Conservation (phyloP, 2,329 filamentous ascomycete genomes). For the Exutisphaerella laricina region DNA sequence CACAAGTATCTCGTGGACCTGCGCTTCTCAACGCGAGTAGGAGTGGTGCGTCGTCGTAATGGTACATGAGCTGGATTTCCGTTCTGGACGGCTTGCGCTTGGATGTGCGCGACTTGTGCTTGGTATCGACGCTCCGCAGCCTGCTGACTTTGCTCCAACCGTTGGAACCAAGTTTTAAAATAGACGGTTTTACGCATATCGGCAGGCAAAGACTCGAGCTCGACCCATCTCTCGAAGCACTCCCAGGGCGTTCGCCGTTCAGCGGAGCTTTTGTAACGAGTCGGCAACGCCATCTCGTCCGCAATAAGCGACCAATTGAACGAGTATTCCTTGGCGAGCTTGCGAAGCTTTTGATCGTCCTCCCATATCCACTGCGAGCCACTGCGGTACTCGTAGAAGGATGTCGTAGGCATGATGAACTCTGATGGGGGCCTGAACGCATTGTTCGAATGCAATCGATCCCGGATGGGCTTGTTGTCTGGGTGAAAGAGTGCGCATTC, state of each 20-base stretch:
- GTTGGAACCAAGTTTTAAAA: constrained; percentile 68
- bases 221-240: constrained; percentile 96
- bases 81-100: constrained; percentile 45
- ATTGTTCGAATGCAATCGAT: constrained; percentile 83
- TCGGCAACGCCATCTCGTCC: constrained; percentile 67
- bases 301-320: constrained; percentile 98
- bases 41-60: constrained; percentile 65
- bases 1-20: constrained; percentile 81
- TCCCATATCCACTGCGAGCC: constrained; percentile 87
- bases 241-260: constrained; percentile 95
- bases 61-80: constrained; percentile 42
- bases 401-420: constrained; percentile 80
- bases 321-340: constrained; percentile 81
- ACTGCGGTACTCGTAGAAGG: constrained; percentile 80
- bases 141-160: constrained; percentile 58
- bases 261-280: constrained; percentile 73
- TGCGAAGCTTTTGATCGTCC: constrained; percentile 85
- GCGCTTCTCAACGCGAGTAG: constrained; percentile 78
- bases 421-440: constrained; percentile 91
- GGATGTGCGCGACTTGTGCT: constrained; percentile 48
- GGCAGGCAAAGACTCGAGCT: constrained; percentile 79
- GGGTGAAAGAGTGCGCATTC: constrained; percentile 84
- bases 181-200: constrained; percentile 96
- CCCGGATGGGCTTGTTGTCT: constrained; percentile 82
- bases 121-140: constrained; percentile 55